Evolutionary conservation across 371 early-diverging fungal species (phyloP).

Genomic region (Mortierella sp.): DNA sequence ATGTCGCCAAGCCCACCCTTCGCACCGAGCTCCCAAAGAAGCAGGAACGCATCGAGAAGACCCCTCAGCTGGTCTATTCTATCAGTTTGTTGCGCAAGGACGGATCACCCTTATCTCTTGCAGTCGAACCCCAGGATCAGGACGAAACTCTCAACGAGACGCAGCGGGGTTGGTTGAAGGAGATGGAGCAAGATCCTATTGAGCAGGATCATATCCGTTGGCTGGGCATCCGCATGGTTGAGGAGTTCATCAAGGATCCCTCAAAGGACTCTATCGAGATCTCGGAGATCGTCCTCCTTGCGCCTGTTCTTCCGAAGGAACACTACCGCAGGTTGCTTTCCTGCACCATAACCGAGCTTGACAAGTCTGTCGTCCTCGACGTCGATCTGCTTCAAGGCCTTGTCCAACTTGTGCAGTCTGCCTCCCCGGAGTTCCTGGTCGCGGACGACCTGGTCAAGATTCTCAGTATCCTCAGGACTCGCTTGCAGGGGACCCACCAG

Average conservation of each 20-base stretch:
- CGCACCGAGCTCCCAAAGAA: not conserved
- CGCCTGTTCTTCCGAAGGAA: not conserved
- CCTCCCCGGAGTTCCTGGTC: not conserved
- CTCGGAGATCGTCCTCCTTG: conserved; percentile 3
- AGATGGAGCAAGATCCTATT: not conserved
- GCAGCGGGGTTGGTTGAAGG: not conserved
- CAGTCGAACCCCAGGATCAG: no score
- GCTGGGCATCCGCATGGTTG: not conserved
- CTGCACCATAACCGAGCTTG: not conserved
- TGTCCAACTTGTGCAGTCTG: not conserved
- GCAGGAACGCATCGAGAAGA: not conserved
- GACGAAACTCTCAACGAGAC: no score
- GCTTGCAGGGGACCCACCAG: not conserved
- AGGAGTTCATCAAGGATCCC: not conserved
- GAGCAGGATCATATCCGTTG: conserved; percentile 2
- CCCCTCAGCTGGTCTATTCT: not conserved
- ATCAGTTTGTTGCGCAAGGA: not conserved
- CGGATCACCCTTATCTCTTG: no score
- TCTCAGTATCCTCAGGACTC: not conserved
- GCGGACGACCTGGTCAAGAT: conserved; percentile 11
- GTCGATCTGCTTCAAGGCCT: conserved; percentile 10
- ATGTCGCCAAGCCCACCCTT: not conserved
- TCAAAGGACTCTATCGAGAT: not conserved
- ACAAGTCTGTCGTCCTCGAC: not conserved
- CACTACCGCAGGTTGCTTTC: conserved; percentile 2